Conservation (phyloP, 2,329 filamentous ascomycete species). For the Ramularia collo-cygni region DNA sequence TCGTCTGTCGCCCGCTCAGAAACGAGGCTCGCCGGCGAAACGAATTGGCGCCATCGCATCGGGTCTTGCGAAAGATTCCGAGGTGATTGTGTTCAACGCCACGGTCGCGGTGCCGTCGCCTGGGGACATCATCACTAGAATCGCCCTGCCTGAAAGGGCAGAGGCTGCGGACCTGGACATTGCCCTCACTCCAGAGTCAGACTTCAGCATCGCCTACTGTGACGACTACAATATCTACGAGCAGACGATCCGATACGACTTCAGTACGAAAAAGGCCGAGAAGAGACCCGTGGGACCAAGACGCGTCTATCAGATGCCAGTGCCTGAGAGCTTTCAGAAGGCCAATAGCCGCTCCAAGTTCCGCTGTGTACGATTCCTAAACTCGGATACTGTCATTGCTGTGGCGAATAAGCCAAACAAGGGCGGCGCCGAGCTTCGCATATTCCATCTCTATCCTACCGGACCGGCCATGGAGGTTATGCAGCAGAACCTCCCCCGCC, state of each 20-base stretch:
- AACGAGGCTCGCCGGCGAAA: slow-evolving; percentile 44
- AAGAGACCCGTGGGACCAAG: slow-evolving; percentile 37
- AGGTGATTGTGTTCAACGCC: slow-evolving; percentile 74
- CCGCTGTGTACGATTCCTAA: slow-evolving; percentile 50
- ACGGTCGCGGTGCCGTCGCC: slow-evolving; percentile 46
- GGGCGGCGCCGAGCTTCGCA: slow-evolving; percentile 48
- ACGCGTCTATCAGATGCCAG: slow-evolving; percentile 38
- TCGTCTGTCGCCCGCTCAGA: slow-evolving; percentile 49
- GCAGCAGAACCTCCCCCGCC: slow-evolving; percentile 56
- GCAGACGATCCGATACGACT: slow-evolving; percentile 51
- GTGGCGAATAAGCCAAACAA: slow-evolving; percentile 51
- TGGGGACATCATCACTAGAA: slow-evolving; percentile 48
- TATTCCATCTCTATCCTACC: slow-evolving; percentile 56
- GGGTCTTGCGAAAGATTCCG: slow-evolving; percentile 62
- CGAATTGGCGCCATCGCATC: slow-evolving; percentile 74
- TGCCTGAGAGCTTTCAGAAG: slow-evolving; percentile 23
- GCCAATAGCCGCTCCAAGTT: slow-evolving; percentile 43
- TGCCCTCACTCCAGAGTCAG: slow-evolving; percentile 52
- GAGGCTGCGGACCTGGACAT: slow-evolving; percentile 67
- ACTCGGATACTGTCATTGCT: slow-evolving; percentile 46
- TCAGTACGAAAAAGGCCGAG: slow-evolving; percentile 33
- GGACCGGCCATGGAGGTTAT: slow-evolving; percentile 44
- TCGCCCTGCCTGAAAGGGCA: slow-evolving; percentile 43
- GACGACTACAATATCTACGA: slow-evolving; percentile 68
- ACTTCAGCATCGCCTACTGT: slow-evolving; percentile 71